Evolutionary conservation across 176 grass and related monocot species (phyloP), one percentile per base, ranked within the genome.

Genomic region (Oryza glaberrima): DNA sequence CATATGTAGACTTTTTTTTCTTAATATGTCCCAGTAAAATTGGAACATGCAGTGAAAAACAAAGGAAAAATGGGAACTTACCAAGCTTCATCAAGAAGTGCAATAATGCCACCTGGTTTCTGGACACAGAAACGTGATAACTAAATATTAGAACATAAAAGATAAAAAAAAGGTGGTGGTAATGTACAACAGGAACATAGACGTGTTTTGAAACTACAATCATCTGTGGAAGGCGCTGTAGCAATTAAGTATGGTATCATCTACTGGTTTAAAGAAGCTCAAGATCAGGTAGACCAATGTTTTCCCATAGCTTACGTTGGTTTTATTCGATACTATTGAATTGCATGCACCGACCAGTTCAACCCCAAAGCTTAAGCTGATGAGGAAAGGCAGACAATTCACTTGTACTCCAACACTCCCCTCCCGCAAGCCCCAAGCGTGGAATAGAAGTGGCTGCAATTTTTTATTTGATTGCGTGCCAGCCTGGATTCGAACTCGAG

Each of bases 61-160:
- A 20, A 45, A 22, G 67, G 35, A 85, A 64, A 56, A 77, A 76
- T 23, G 69, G 19, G 70, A 54, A 85, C 86, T 87, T 85, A 97
- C 95, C 95, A 97, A 76, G 95, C 92, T 93, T 97, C 95, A 91
- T 97, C 95, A 84, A 97, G 86, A 86, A 97, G 90, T 34, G 95
- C 88, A 78, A 97, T 86, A 81, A 97, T 92, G 74, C 95, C 95
- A 79, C 92, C 92, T 90, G 94, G 94, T 97, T 97, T 97, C 95
- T 97, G 90, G 76, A 86, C 78, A 94, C 34, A 91, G 88, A 90
- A 84, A 82, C 77, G 52, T 15, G 79, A 73, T 22, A 78, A 28
- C 32, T 47, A 9, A 72, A 78, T 76, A 83, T 74, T 63, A 40
- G 75, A 69, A 82, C 60, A 86, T 58, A 77, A 70, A 49, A 70